These are phyloP conservation scores for Cyamopsis tetragonoloba DNA, from an alignment of 306 rosid species.

Conservation along the genomic window DNA sequence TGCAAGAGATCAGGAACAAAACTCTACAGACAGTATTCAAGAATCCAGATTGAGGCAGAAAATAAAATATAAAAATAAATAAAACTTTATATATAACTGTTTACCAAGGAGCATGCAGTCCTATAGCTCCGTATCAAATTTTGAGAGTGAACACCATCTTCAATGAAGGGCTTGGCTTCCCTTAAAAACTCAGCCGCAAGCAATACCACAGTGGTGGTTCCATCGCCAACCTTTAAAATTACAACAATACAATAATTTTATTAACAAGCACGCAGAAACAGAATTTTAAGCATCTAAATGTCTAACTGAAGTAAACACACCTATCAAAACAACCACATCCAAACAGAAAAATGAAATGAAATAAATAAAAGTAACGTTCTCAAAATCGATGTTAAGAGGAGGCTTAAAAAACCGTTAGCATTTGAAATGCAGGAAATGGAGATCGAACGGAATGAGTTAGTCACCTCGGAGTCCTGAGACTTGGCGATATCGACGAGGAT, in stretches of 20 bases:
- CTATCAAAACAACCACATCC: background rate
- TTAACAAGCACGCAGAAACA: background rate
- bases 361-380: background rate
- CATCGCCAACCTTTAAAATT: too few relatives aligned
- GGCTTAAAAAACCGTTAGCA: background rate
- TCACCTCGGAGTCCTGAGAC: constrained; percentile 93
- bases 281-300: background rate
- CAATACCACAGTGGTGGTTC: constrained; percentile 18
- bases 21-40: background rate
- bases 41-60: background rate
- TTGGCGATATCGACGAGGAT: constrained; percentile 90
- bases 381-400: too few relatives aligned
- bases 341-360: too few relatives aligned
- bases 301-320: background rate
- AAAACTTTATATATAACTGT: background rate
- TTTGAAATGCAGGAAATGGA: background rate
- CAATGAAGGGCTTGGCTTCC: constrained; percentile 97
- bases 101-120: constrained; percentile 71
- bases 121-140: constrained; percentile 86
- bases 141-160: constrained; percentile 95
- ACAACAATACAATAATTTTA: too few relatives aligned
- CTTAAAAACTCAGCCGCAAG: constrained; percentile 90
- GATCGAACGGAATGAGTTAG: background rate
- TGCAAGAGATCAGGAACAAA: background rate
- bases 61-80: background rate